Percentiles rank a stretch among this genome's conserved stretches.
Conservation (phyloP, 164 flowering plant genomes). For the Dillenia turbinata region DNA sequence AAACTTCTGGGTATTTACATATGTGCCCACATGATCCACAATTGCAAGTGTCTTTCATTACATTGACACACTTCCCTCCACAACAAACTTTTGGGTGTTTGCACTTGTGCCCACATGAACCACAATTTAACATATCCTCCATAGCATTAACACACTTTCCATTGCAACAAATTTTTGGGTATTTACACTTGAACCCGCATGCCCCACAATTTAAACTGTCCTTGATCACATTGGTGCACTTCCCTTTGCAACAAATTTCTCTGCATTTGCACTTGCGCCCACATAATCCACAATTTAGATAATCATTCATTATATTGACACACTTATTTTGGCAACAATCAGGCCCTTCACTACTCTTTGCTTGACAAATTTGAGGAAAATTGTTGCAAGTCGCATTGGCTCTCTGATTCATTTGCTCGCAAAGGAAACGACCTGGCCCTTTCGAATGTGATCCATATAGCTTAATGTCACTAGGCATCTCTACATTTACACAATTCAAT, state of each 20-base stretch:
- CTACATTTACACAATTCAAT: too few species aligned
- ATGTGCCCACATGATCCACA: conserved; percentile 21
- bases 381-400: too few species aligned
- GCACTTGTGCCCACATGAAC: too few species aligned
- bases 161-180: conserved; percentile 13
- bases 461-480: too few species aligned
- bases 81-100: too few species aligned
- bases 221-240: conserved; percentile 12
- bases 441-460: background rate
- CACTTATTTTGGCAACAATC: conserved; percentile 4
- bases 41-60: conserved; percentile 8
- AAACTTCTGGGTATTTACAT: conserved; percentile 14
- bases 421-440: too few species aligned
- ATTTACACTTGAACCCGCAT: conserved; percentile 21
- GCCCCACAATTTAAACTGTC: conserved; percentile 16
- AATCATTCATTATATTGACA: conserved; percentile 11
- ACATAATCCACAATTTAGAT: conserved; percentile 15
- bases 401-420: too few species aligned
- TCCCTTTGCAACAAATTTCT: conserved; percentile 17
- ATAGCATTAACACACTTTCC: conserved; percentile 24
- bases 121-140: too few species aligned
- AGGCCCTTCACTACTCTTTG: conserved; percentile 6
- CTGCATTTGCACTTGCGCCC: conserved; percentile 18
- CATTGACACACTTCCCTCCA: conserved; percentile 19
- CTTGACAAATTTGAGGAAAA: conserved; percentile 12